Base-by-base conservation (phyloP, 1,284 basidiomycete species). In the Sanghuangporus baumii region DNA sequence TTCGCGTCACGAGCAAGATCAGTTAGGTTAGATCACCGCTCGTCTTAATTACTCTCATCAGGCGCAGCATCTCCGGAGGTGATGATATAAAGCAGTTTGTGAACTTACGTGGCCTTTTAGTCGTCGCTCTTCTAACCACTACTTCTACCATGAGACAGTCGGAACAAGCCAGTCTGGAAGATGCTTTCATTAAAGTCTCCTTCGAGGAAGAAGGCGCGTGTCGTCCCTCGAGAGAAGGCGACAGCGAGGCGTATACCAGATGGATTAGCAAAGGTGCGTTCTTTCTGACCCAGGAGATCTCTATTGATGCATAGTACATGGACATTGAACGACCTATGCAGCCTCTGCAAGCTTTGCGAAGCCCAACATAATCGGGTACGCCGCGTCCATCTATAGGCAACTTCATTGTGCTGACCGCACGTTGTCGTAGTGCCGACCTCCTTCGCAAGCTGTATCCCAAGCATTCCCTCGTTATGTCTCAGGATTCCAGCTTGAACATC, bases 391-490 rank as follows among this genome's bases (percentile, higher is more conserved):
- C 58, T 31, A 31, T 37, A 46, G 54, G 5, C 20, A 16, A 36
- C 46, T 55, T 43, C 20, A 7, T 50, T 52, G 23, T 63, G 36
- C 16, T 48, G 40, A n/a, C 8, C 12, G 16, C 47, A 23, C n/a
- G 26, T 26, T 48, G 11, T 52, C 51, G 23, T 23, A 86, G 86
- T n/a, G 76, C 78, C 12, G 75, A 83, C 62, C 72, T 77, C 31
- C 74, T 90, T 51, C 80, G 79, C 51, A 79, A 78, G 67, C 66
- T 86, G 11, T 85, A 89, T 70, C 86, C 88, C 2, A 78, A 81
- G 5, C 78, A 88, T 67, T 83, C 85, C 26, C 67, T 90, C 34
- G 78, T 88, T 4, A 73, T 81, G 64, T 81, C 85, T 2, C 70
- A 74, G 16, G 83, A 85, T 65, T 72, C 66, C 59, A 70, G 73